These are phyloP conservation scores for Excoecaria agallocha DNA, from an alignment of 345 rosid species.

Conservation along the genomic window DNA sequence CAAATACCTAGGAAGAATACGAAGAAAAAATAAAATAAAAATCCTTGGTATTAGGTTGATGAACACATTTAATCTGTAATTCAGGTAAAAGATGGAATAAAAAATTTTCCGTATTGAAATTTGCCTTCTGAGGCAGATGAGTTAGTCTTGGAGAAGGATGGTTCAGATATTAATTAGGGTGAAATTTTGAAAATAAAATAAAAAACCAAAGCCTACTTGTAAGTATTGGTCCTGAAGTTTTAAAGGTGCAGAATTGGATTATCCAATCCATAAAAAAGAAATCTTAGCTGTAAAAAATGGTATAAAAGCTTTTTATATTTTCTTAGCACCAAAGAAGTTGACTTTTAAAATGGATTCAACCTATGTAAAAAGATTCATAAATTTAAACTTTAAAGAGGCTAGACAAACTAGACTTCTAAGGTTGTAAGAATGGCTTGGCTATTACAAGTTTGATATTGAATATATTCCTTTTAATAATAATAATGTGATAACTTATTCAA, in stretches of 20 bases:
- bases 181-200: background rate
- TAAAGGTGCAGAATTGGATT: background rate
- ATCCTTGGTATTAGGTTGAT: background rate
- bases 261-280: background rate
- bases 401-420: background rate
- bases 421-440: background rate
- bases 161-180: background rate
- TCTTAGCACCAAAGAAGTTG: background rate
- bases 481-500: too few relatives aligned
- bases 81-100: background rate
- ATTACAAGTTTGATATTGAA: background rate
- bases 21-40: background rate
- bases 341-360: background rate
- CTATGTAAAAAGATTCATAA: background rate
- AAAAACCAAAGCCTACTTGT: background rate
- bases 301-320: background rate
- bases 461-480: background rate
- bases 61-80: background rate
- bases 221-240: background rate
- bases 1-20: background rate
- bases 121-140: background rate
- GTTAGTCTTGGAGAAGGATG: background rate
- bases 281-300: background rate
- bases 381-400: background rate
- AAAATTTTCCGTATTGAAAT: background rate